phyloP scores from a whole-genome alignment of 192 early-diverging fungal genomes.

The Gryganskiella cystojenkinii region DNA sequence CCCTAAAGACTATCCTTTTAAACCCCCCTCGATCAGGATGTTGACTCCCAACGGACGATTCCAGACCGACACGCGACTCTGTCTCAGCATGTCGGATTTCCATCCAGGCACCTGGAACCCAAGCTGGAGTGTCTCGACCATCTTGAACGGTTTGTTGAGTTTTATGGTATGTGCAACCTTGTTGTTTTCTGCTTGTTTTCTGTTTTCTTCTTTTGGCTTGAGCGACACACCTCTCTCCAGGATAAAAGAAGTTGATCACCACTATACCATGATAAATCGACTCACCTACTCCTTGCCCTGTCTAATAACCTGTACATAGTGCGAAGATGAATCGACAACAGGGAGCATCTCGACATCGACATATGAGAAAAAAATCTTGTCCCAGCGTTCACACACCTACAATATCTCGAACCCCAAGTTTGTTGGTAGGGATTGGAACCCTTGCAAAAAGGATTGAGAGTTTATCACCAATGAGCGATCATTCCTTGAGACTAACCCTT shows the following conservation, averaged over 20 bases:
- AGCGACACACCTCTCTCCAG: not conserved
- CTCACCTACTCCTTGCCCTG: not conserved
- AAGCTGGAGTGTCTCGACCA: constrained; percentile 96
- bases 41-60: constrained; percentile 90
- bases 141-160: constrained; percentile 92
- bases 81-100: constrained; percentile 97
- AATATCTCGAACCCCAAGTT: constrained; percentile 84
- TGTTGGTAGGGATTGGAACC: constrained; percentile 59
- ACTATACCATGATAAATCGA: no score
- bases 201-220: not conserved
- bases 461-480: not conserved
- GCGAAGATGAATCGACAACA: constrained; percentile 91
- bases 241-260: no score
- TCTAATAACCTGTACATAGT: constrained; percentile 52
- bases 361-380: constrained; percentile 81
- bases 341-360: constrained; percentile 88
- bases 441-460: not conserved
- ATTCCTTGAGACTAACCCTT: not conserved
- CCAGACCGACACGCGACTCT: constrained; percentile 90
- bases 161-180: constrained; percentile 82
- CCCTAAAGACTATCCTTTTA: constrained; percentile 96
- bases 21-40: constrained; percentile 88
- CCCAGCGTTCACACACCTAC: constrained; percentile 80
- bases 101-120: constrained; percentile 96
- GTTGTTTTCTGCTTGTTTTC: not conserved